Conservation (phyloP, 352 stramenopile species). For the Elongisporangium anandrum region DNA sequence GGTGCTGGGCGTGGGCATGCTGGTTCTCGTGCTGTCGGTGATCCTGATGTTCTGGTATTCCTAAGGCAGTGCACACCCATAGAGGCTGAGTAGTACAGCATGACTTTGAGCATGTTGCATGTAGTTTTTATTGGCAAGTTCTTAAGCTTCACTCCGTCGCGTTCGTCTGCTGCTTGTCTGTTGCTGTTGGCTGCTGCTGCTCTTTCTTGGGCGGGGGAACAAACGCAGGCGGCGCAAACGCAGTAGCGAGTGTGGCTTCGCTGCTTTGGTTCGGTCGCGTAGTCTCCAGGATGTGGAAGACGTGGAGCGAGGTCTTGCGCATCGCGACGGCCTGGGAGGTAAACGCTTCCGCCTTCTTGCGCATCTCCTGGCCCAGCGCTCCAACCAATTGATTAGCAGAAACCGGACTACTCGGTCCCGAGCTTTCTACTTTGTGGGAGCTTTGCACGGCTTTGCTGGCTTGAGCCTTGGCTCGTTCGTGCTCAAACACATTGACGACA, state of each 20-base stretch:
- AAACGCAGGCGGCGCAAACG: conserved; percentile 28
- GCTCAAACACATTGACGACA: conserved; percentile 33
- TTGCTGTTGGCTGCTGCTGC: neutral
- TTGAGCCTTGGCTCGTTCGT: conserved; percentile 21
- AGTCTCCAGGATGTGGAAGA: conserved; percentile 42
- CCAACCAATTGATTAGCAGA: neutral
- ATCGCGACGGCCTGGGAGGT: conserved; percentile 29
- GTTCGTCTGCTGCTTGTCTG: neutral
- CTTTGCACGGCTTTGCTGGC: conserved; percentile 7
- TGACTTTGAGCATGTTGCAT: neutral
- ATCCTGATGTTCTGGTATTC: conserved; percentile 46
- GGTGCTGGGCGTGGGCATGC: conserved; percentile 31
- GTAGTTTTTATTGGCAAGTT: neutral
- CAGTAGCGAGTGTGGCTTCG: neutral
- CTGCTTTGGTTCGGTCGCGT: conserved; percentile 15
- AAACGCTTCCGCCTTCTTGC: conserved; percentile 31
- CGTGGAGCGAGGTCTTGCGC: conserved; percentile 20
- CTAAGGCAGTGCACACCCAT: conserved; percentile 13
- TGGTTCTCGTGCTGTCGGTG: conserved; percentile 31
- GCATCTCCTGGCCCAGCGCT: conserved; percentile 45
- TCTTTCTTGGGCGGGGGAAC: neutral
- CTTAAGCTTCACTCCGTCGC: neutral
- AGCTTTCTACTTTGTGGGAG: conserved; percentile 8
- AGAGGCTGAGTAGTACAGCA: conserved; percentile 1
- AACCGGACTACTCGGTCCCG: conserved; percentile 1